Conservation (phyloP, 169 alveolate species). For the Amoebophrya sp. region DNA sequence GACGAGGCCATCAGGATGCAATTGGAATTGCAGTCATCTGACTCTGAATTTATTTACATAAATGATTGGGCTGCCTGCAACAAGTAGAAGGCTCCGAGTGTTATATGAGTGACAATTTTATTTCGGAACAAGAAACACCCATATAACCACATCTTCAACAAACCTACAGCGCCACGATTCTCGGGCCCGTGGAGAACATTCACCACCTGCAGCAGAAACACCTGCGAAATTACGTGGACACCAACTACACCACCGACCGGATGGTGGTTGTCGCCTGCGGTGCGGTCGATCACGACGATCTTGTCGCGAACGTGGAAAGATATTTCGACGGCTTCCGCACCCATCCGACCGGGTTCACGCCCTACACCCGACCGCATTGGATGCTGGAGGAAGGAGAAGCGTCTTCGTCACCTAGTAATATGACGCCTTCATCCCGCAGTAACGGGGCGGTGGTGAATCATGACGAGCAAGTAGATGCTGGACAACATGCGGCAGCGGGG, state of each 20-base stretch:
- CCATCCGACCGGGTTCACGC: not conserved
- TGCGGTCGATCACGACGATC: not conserved
- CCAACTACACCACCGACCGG: slow-evolving; percentile 13
- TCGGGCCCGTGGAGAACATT: slow-evolving; percentile 12
- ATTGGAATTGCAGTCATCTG: too few relatives aligned
- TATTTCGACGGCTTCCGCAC: not conserved
- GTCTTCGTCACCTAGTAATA: too few relatives aligned
- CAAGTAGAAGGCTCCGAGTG: too few relatives aligned
- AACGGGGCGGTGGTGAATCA: not conserved
- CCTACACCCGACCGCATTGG: not conserved
- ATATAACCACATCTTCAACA: too few relatives aligned
- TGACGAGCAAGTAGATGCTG: not conserved
- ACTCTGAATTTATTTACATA: too few relatives aligned
- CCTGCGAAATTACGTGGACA: not conserved
- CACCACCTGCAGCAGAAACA: not conserved
- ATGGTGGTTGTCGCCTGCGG: not conserved
- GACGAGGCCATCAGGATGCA: too few relatives aligned
- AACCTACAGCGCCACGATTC: not conserved
- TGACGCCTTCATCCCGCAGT: too few relatives aligned
- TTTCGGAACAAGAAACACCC: too few relatives aligned
- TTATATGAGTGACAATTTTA: too few relatives aligned
- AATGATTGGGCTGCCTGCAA: too few relatives aligned
- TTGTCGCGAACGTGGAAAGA: not conserved
- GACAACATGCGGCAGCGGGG: not conserved
- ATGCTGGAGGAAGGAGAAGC: not conserved